A percentile compares a stretch with the other conserved stretches of the same genome.
phyloP scores from a whole-genome alignment of 352 stramenopile genomes.

The Halophytophthora batemanensis region DNA sequence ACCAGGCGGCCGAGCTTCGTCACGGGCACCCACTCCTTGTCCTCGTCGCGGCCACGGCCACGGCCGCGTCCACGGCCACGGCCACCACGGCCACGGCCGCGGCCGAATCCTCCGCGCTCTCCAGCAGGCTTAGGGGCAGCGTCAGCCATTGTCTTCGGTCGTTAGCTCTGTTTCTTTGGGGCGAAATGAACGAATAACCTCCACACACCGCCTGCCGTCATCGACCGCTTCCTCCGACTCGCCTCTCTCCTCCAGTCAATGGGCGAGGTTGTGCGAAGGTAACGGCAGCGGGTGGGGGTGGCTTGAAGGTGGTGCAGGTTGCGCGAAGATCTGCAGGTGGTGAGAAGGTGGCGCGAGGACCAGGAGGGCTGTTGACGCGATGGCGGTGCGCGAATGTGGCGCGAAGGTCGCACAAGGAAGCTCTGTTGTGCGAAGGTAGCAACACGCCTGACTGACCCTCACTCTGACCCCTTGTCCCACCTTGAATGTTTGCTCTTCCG shows the following conservation, averaged over 20 bases:
- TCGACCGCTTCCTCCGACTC: background rate
- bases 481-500: background rate
- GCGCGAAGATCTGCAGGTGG: conserved; percentile 8
- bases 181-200: conserved; percentile 85
- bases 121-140: conserved; percentile 55
- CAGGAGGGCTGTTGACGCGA: no score
- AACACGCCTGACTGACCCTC: background rate
- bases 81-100: conserved; percentile 86
- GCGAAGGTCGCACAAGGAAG: no score
- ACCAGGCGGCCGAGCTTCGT: conserved; percentile 99
- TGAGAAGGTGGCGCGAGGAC: conserved; percentile 11
- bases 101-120: conserved; percentile 93
- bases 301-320: conserved; percentile 1
- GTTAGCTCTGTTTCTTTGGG: conserved; percentile 50
- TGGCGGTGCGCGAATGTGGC: no score
- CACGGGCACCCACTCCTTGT: conserved; percentile 98
- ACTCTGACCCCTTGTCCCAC: no score
- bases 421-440: background rate
- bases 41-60: conserved; percentile 86
- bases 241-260: conserved; percentile 40
- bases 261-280: conserved; percentile 31
- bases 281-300: background rate
- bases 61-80: conserved; percentile 84
- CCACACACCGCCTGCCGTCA: background rate
- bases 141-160: conserved; percentile 66